Percentiles rank a stretch among this genome's conserved stretches.
Conservation (phyloP, 305 asterid genomes). For the Fraxinus sp. region DNA sequence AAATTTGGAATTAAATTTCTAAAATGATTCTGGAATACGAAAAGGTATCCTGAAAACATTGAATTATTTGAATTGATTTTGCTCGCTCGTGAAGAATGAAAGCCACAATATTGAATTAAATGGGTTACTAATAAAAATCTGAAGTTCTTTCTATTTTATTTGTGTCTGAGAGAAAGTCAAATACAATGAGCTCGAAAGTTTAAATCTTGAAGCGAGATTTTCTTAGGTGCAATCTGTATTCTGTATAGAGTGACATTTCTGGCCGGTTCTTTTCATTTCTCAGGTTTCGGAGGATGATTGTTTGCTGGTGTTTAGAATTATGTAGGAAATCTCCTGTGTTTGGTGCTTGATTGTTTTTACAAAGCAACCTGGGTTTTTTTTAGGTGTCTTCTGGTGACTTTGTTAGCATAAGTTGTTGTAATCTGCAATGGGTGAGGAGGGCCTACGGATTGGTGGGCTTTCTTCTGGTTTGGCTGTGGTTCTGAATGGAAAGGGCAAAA, state of each 20-base stretch:
- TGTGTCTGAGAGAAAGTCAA: neutral
- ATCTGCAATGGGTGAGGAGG: conserved; percentile 78
- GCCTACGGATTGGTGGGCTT: conserved; percentile 69
- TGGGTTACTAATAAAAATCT: conserved; percentile 7
- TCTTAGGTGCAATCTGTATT: conserved; percentile 5
- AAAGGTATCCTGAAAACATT: neutral
- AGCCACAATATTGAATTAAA: conserved; percentile 4
- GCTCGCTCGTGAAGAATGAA: conserved; percentile 1
- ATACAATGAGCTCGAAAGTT: conserved; percentile 14
- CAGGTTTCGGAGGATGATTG: conserved; percentile 34
- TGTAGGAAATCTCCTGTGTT: conserved; percentile 12
- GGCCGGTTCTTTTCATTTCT: conserved; percentile 27
- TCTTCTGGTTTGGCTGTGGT: conserved; percentile 90
- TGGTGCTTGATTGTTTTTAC: conserved; percentile 20
- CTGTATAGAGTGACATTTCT: conserved; percentile 12
- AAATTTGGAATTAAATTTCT: neutral
- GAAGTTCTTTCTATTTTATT: neutral
- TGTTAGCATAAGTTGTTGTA: conserved; percentile 24
- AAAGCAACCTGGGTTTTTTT: conserved; percentile 10
- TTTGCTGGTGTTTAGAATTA: conserved; percentile 24
- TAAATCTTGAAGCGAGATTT: neutral
- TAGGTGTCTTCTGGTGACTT: conserved; percentile 3
- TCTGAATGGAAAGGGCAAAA: conserved; percentile 57
- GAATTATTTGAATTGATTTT: neutral
- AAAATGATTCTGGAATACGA: conserved; percentile 1